Conservation (phyloP, 768 basidiomycete species). For the Xerocomellus dryophilus region DNA sequence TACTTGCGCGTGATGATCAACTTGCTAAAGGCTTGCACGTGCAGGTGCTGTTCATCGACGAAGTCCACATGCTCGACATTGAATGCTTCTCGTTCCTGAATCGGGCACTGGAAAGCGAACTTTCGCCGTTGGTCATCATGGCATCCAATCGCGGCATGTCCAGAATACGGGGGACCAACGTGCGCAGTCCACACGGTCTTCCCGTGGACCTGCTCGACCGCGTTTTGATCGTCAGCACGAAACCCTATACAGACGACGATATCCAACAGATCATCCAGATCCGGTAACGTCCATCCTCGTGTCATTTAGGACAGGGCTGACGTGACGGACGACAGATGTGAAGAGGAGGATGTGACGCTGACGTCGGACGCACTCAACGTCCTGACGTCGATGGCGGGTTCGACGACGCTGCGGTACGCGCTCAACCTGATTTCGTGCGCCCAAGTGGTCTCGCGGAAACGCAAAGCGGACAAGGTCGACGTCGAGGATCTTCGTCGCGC, state of each 20-base stretch:
- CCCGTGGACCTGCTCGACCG: slow-evolving; percentile 94
- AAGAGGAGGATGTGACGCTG: slow-evolving; percentile 93
- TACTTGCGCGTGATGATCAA: not conserved
- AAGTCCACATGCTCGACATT: slow-evolving; percentile 99
- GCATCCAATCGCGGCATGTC: slow-evolving; percentile 96
- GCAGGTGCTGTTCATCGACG: slow-evolving; percentile 97
- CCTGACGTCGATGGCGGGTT: slow-evolving; percentile 83
- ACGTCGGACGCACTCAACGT: slow-evolving; percentile 68
- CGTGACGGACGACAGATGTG: slow-evolving; percentile 48
- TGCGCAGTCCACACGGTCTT: slow-evolving; percentile 91
- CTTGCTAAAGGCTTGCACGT: not conserved
- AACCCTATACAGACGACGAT: slow-evolving; percentile 78
- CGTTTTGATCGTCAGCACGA: slow-evolving; percentile 93
- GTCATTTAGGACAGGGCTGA: not conserved
- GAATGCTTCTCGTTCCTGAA: slow-evolving; percentile 99
- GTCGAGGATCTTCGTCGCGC: slow-evolving; percentile 81
- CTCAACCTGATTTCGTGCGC: slow-evolving; percentile 94
- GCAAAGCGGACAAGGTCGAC: slow-evolving; percentile 77
- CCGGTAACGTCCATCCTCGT: slow-evolving; percentile 43
- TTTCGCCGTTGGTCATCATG: slow-evolving; percentile 97
- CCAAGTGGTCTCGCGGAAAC: slow-evolving; percentile 77
- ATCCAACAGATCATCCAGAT: slow-evolving; percentile 92
- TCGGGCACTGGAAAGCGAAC: slow-evolving; percentile 88
- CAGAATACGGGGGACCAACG: slow-evolving; percentile 91
- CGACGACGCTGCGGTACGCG: slow-evolving; percentile 91